These are phyloP conservation scores for Ophiocordyceps robertsii DNA, from an alignment of 2,329 filamentous ascomycete genomes.

Conservation along the genomic window DNA sequence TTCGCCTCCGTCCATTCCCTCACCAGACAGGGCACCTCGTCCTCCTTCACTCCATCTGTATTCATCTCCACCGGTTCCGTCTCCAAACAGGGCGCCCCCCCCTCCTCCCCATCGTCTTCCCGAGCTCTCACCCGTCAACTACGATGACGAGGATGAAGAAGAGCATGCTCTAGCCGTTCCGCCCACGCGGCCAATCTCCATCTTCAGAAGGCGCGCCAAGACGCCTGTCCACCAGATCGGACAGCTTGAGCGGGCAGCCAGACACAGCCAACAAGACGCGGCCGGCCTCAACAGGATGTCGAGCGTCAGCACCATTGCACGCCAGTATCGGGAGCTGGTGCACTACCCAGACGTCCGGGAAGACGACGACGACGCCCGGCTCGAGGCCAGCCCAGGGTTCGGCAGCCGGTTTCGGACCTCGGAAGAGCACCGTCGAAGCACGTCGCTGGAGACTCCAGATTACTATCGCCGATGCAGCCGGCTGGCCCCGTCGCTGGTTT, in stretches of 20 bases:
- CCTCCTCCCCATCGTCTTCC: slow-evolving; percentile 7
- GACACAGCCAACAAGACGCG: slow-evolving; percentile 5
- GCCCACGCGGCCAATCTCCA: slow-evolving; percentile 8
- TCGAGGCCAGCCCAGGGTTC: neutral
- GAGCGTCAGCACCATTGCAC: slow-evolving; percentile 34
- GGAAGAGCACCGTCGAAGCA: neutral
- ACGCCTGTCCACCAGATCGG: slow-evolving; percentile 36
- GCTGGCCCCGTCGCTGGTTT: slow-evolving; percentile 18
- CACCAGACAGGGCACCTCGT: neutral
- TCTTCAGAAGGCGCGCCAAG: slow-evolving; percentile 33
- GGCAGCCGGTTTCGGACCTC: neutral
- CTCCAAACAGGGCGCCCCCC: slow-evolving; percentile 2
- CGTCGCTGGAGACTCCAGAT: neutral
- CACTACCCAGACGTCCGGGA: slow-evolving; percentile 14
- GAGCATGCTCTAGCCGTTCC: neutral
- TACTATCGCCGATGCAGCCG: neutral
- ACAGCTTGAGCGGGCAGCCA: slow-evolving; percentile 27
- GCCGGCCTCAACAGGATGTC: slow-evolving; percentile 18
- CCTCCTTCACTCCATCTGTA: neutral
- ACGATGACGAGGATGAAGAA: neutral
- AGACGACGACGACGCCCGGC: slow-evolving; percentile 9
- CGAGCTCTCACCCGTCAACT: slow-evolving; percentile 9
- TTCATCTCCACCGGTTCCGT: neutral
- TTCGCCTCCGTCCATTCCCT: too few relatives aligned
- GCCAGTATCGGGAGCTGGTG: slow-evolving; percentile 35